Conservation (phyloP, 1,284 basidiomycete species). For the Sporisorium iseilematis-ciliati region DNA sequence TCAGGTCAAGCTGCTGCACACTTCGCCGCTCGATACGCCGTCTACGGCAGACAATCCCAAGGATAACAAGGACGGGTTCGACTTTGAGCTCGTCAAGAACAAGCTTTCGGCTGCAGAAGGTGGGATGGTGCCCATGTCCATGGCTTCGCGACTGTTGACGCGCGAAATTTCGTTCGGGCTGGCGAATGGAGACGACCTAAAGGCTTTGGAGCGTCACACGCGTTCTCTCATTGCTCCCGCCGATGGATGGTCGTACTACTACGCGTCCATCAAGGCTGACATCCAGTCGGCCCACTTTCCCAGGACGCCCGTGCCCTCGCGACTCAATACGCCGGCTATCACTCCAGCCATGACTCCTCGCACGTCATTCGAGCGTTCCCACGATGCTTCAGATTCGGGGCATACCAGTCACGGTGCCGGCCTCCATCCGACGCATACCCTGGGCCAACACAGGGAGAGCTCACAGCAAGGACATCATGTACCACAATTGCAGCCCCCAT, state of each 20-base stretch:
- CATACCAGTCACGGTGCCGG: conserved; percentile 16
- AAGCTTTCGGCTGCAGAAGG: conserved; percentile 74
- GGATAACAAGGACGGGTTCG: conserved; percentile 71
- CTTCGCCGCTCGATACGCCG: conserved; percentile 71
- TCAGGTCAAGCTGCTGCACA: conserved; percentile 73
- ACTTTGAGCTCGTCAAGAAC: conserved; percentile 47
- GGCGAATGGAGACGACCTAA: conserved; percentile 76
- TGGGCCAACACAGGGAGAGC: not conserved
- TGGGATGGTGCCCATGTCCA: conserved; percentile 74
- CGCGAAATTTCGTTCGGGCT: conserved; percentile 78
- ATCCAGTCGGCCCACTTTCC: conserved; percentile 49
- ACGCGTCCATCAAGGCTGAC: conserved; percentile 56
- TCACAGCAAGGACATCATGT: conserved; percentile 11
- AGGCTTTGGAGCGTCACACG: conserved; percentile 72
- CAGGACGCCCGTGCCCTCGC: conserved; percentile 49
- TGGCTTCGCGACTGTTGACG: conserved; percentile 75
- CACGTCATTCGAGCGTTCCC: conserved; percentile 36
- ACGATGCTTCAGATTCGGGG: conserved; percentile 29
- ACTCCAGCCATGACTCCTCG: conserved; percentile 35
- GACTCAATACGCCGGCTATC: conserved; percentile 34
- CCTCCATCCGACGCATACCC: not conserved
- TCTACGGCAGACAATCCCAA: conserved; percentile 3
- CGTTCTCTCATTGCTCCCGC: conserved; percentile 72
- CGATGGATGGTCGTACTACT: conserved; percentile 77
- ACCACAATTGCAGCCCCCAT: conserved; percentile 24